These are phyloP conservation scores for Fraxinus angustifolia DNA, from an alignment of 305 asterid species.

Conservation along the genomic window DNA sequence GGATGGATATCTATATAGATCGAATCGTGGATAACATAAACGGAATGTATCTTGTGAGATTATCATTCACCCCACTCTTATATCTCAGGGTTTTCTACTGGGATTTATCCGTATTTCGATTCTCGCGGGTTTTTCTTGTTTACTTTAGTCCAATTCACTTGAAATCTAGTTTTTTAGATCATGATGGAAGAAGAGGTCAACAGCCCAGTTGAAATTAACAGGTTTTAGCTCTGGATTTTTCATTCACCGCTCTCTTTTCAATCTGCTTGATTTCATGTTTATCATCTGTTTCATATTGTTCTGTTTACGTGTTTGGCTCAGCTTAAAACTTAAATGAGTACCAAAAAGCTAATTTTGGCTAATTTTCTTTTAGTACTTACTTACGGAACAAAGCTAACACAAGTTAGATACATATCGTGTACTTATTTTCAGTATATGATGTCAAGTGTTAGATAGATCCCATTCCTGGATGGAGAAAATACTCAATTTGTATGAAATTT, in stretches of 20 bases:
- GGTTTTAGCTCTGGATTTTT: conserved; percentile 33
- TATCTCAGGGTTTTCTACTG: background rate
- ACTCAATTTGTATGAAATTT: background rate
- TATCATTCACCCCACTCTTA: background rate
- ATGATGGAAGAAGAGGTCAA: conserved; percentile 34
- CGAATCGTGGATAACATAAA: background rate
- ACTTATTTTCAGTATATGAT: background rate
- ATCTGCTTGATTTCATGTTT: conserved; percentile 4
- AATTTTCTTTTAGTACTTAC: background rate
- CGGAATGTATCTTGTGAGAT: background rate
- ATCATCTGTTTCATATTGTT: background rate
- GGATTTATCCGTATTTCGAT: background rate
- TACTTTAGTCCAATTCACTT: background rate
- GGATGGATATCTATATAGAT: background rate
- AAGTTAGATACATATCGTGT: background rate
- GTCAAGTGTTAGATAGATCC: background rate
- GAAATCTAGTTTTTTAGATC: conserved; percentile 16
- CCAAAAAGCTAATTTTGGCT: background rate
- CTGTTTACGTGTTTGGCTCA: background rate
- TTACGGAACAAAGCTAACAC: background rate
- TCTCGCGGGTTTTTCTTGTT: background rate
- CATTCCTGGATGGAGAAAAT: background rate
- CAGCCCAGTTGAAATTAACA: conserved; percentile 31
- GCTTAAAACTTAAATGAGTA: background rate
- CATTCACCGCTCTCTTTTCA: background rate